A percentile compares a stretch with the other conserved stretches of the same genome.
Conservation (phyloP, 805 yeast genomes). For the Metschnikowia amazonensis region DNA sequence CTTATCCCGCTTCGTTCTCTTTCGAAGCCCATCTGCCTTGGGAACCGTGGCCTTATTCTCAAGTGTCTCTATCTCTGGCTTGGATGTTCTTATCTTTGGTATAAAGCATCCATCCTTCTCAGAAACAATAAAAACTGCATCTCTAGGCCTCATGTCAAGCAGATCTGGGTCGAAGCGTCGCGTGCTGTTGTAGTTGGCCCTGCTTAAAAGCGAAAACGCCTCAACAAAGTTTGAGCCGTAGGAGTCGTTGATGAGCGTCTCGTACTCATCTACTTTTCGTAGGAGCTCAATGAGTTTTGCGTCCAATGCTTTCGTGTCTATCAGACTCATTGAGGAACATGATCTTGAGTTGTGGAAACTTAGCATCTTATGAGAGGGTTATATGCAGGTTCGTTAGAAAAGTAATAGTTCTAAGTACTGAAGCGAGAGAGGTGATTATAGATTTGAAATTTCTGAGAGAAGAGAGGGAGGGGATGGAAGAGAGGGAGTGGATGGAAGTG, state of each 20-base stretch:
- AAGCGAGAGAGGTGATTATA: no score
- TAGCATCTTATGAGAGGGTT: not conserved
- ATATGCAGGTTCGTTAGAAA: no score
- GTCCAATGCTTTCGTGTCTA: not conserved
- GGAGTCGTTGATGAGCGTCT: conserved; percentile 18
- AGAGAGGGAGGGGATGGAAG: no score
- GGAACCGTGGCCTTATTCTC: not conserved
- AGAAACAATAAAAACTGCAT: conserved; percentile 23
- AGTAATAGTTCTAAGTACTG: no score
- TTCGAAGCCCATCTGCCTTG: not conserved
- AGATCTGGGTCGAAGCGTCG: conserved; percentile 37
- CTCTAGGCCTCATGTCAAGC: conserved; percentile 37
- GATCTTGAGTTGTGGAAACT: not conserved
- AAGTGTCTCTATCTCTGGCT: not conserved
- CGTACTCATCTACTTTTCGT: conserved; percentile 29
- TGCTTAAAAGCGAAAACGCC: conserved; percentile 41
- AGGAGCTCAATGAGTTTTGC: not conserved
- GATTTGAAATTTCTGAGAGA: no score
- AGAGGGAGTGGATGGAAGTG: no score
- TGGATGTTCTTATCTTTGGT: not conserved
- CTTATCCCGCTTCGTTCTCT: not conserved
- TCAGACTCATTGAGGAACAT: not conserved
- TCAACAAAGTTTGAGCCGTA: conserved; percentile 22
- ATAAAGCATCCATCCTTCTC: not conserved
- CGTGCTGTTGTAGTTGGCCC: conserved; percentile 41